Evolutionary conservation across 805 yeast species (phyloP).

Genomic region (Metschnikowia arizonensis): DNA sequence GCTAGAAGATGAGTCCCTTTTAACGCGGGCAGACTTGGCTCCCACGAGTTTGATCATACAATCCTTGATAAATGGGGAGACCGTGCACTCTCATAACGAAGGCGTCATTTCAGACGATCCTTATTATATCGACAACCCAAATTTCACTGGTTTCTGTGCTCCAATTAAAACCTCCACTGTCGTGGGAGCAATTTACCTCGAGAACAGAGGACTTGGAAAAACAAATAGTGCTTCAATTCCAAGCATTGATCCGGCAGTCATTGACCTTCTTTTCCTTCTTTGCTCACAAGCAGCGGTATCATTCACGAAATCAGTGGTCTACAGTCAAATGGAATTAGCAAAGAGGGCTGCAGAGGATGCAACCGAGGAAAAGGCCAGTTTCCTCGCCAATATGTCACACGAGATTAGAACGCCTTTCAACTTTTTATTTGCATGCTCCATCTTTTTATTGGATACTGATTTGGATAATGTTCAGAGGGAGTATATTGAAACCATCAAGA

Average conservation of each 20-base stretch:
- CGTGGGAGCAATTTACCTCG: constrained; percentile 46
- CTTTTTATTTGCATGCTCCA: constrained; percentile 45
- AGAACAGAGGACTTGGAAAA: constrained; percentile 17
- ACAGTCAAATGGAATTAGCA: constrained; percentile 44
- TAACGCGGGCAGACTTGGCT: constrained; percentile 38
- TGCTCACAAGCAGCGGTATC: constrained; percentile 54
- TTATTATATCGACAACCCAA: constrained; percentile 34
- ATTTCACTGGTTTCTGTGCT: constrained; percentile 39
- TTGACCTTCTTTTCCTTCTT: constrained; percentile 40
- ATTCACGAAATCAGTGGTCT: constrained; percentile 43
- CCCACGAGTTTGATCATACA: constrained; percentile 40
- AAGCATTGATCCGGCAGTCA: constrained; percentile 24
- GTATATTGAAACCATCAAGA: constrained; percentile 49
- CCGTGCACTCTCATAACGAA: constrained; percentile 22
- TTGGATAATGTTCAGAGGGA: constrained; percentile 42
- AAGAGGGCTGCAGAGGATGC: constrained; percentile 47
- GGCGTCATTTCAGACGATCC: constrained; percentile 36
- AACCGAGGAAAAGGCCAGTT: constrained; percentile 51
- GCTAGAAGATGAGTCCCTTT: constrained; percentile 32
- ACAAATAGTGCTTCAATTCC: constrained; percentile 8
- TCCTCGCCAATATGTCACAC: constrained; percentile 53
- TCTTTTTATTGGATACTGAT: constrained; percentile 47
- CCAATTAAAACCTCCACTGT: constrained; percentile 42
- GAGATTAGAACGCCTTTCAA: constrained; percentile 56
- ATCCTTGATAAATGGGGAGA: constrained; percentile 36